Percentiles rank a stretch among this genome's conserved stretches.
Evolutionary conservation across 768 basidiomycete species (phyloP).

Genomic region (Leucosporidium creatinivorum): DNA sequence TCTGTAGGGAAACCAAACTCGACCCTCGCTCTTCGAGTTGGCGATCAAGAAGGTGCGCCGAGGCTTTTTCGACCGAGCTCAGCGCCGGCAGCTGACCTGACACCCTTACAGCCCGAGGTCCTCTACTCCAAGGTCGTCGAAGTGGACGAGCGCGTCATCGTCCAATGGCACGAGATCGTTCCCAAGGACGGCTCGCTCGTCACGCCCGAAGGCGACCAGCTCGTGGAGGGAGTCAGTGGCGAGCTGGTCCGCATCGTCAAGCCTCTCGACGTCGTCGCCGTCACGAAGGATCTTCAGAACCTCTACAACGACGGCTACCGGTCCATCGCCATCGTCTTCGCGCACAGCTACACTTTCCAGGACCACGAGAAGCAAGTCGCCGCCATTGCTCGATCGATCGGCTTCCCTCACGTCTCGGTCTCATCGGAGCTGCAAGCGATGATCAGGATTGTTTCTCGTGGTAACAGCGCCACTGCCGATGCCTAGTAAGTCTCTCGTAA

Average conservation of each 20-base stretch:
- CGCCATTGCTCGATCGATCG: constrained; percentile 62
- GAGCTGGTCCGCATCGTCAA: constrained; percentile 5
- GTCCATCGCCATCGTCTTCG: constrained; percentile 77
- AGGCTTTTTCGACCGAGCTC: too few species aligned
- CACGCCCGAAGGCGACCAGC: constrained; percentile 73
- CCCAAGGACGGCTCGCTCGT: constrained; percentile 62
- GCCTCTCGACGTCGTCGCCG: constrained; percentile 46
- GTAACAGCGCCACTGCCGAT: constrained; percentile 84
- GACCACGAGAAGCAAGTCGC: constrained; percentile 72
- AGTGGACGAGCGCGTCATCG: constrained; percentile 62
- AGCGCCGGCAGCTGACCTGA: too few species aligned
- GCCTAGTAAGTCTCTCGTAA: constrained; percentile 77
- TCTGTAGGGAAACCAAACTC: constrained; percentile 72
- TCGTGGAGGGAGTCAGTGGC: constrained; percentile 66
- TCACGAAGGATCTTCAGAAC: constrained; percentile 57
- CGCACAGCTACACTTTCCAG: constrained; percentile 63
- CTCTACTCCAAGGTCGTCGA: constrained; percentile 70
- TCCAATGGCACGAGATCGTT: background rate
- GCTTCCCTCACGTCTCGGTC: constrained; percentile 80
- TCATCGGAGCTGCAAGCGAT: constrained; percentile 77
- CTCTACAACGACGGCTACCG: constrained; percentile 74
- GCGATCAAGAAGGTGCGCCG: constrained; percentile 53
- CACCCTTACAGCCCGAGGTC: constrained; percentile 18
- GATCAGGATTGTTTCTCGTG: constrained; percentile 91
- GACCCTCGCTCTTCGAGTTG: constrained; percentile 87